These are phyloP conservation scores for Beauveria rudraprayagi DNA, from an alignment of 2,329 filamentous ascomycete genomes.

Conservation along the genomic window DNA sequence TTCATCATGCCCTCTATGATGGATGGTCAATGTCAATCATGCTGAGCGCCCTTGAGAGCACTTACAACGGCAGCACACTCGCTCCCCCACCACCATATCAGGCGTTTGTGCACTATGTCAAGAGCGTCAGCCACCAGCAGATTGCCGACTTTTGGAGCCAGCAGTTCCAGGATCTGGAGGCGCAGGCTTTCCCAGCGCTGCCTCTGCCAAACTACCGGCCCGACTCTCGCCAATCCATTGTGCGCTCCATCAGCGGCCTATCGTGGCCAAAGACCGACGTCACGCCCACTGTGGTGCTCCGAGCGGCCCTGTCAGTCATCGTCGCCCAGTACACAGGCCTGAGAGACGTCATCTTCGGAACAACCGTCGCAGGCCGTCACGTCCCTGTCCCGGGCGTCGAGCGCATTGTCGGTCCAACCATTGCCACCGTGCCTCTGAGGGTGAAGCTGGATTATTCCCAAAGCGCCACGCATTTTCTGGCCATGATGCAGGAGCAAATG, in stretches of 20 bases:
- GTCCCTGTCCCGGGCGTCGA: conserved; percentile 20
- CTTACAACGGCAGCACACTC: conserved; percentile 17
- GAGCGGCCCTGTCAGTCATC: conserved; percentile 25
- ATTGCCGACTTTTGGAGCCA: not conserved
- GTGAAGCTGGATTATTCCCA: conserved; percentile 11
- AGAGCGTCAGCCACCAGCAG: not conserved
- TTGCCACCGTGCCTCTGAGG: conserved; percentile 20
- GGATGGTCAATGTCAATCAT: conserved; percentile 41
- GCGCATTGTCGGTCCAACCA: conserved; percentile 20
- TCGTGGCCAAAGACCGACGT: conserved; percentile 4
- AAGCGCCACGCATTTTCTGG: conserved; percentile 1
- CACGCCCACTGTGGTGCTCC: conserved; percentile 17
- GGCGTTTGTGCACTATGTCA: conserved; percentile 31
- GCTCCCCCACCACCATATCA: conserved; percentile 25
- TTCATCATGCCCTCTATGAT: conserved; percentile 40
- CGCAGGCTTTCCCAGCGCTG: not conserved
- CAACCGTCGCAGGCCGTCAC: conserved; percentile 21
- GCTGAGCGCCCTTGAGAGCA: conserved; percentile 12
- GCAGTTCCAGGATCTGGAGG: not conserved
- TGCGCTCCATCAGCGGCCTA: not conserved
- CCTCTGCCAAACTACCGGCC: conserved; percentile 3
- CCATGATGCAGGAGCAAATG: conserved; percentile 18
- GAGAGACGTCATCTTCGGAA: conserved; percentile 24
- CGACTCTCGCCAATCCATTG: conserved; percentile 5
- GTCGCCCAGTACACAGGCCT: conserved; percentile 28